phyloP scores from a whole-genome alignment of 2,329 filamentous ascomycete species.

The Cercospora nicotianae region DNA sequence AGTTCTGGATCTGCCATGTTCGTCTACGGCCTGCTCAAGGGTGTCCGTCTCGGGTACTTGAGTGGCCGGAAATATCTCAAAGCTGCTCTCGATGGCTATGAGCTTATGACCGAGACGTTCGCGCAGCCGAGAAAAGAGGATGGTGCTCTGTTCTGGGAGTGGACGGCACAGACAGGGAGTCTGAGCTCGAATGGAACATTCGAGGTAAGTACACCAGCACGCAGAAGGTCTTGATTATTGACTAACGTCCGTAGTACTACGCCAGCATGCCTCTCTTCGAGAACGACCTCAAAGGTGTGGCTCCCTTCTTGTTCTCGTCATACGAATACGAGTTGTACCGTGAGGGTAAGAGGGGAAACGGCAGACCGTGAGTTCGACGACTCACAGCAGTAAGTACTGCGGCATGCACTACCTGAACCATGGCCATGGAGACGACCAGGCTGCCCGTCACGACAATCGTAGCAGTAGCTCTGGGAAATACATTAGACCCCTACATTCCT shows the following conservation, averaged over 20 bases:
- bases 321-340: slow-evolving; percentile 28
- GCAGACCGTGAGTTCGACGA: neutral
- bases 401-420: too few relatives aligned
- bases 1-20: slow-evolving; percentile 60
- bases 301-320: slow-evolving; percentile 28
- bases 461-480: too few relatives aligned
- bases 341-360: neutral
- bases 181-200: slow-evolving; percentile 52
- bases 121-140: slow-evolving; percentile 46
- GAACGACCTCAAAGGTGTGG: slow-evolving; percentile 30
- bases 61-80: slow-evolving; percentile 9
- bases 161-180: slow-evolving; percentile 55
- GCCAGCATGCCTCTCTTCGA: slow-evolving; percentile 29
- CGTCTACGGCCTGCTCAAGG: slow-evolving; percentile 53
- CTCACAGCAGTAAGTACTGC: too few relatives aligned
- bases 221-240: neutral
- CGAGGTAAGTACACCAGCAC: slow-evolving; percentile 41
- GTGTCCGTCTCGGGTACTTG: slow-evolving; percentile 43
- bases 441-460: too few relatives aligned
- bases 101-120: slow-evolving; percentile 48
- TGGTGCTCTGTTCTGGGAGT: slow-evolving; percentile 52
- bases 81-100: slow-evolving; percentile 46
- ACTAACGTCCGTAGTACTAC: slow-evolving; percentile 21
- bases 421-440: too few relatives aligned
- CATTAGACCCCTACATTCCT: too few relatives aligned